These are phyloP conservation scores for Macrotyloma uniflorum DNA, from an alignment of 306 rosid species.

Conservation along the genomic window DNA sequence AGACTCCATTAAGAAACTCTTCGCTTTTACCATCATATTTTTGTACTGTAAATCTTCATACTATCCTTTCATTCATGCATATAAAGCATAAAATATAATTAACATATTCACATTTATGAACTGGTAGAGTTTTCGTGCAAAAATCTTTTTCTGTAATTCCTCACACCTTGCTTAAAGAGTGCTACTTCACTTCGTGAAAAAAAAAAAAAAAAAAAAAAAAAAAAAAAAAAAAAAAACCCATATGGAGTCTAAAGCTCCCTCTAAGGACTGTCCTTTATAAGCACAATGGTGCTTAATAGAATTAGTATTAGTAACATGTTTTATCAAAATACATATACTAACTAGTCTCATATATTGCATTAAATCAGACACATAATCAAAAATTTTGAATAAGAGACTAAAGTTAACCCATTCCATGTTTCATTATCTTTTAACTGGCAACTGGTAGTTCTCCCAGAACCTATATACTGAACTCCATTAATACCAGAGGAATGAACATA, in stretches of 20 bases:
- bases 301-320: background rate
- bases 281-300: background rate
- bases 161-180: background rate
- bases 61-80: too few relatives aligned
- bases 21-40: too few relatives aligned
- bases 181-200: background rate
- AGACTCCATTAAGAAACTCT: too few relatives aligned
- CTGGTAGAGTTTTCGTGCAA: background rate
- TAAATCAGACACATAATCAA: slow-evolving; percentile 1
- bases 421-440: background rate
- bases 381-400: background rate
- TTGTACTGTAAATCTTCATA: too few relatives aligned
- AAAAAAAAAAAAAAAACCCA: too few relatives aligned
- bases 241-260: background rate
- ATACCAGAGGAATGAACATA: background rate
- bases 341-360: background rate
- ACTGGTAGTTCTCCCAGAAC: background rate
- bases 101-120: too few relatives aligned
- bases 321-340: background rate
- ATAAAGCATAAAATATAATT: too few relatives aligned
- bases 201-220: too few relatives aligned
- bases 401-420: background rate
- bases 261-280: background rate
- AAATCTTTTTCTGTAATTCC: background rate
- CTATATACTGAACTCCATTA: background rate